Base-by-base conservation (phyloP, 306 rosid species). In the Casuarina equisetifolia region DNA sequence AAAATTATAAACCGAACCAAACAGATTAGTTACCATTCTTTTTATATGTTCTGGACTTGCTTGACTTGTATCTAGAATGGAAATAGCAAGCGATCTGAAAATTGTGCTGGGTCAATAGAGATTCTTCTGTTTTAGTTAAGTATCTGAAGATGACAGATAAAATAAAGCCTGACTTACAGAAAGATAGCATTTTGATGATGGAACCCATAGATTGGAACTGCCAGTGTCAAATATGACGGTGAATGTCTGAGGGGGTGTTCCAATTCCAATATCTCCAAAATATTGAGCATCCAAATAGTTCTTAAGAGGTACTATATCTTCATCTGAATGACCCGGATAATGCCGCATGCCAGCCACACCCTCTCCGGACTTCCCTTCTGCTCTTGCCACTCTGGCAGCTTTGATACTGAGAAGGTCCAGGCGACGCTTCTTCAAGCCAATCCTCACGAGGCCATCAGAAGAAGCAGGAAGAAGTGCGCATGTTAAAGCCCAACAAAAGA, bases 171-270 rank as follows among this genome's bases (percentile, higher is more conserved):
- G 80, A 89, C 96, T 83, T 81, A 90, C 97, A 70, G 97, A 90
- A 48, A 92, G 87, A 39, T 81, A 86, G 87, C 97, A 92, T 80
- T 89, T 87, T 49, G 96, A 81, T 35, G 97, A 90, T 72, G 96
- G 97, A 82, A 92, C 92, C 96, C 96, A 92, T 12, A 92, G 91
- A 82, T 92, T 92, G 79, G 97, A 90, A 81, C 94, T 92, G 19
- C 94, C 97, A 1, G 94, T 89, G 82, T 93, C 98, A 78, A 93
- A 93, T 79, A 93, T 87, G 81, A 93, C 95, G 70, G 85, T 70
- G 84, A 93, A 93, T 25, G 80, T 89, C 77, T 93, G 98, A 45
- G 93, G 90, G 13, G 98, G 98, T 4, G 98, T 84, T 77, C 97
- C 98, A 75, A 93, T 88, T 74, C 95, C 89, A 83, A 93, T 93